Base-by-base conservation (phyloP, 768 basidiomycete species). In the Leccinellum rugosiceps region DNA sequence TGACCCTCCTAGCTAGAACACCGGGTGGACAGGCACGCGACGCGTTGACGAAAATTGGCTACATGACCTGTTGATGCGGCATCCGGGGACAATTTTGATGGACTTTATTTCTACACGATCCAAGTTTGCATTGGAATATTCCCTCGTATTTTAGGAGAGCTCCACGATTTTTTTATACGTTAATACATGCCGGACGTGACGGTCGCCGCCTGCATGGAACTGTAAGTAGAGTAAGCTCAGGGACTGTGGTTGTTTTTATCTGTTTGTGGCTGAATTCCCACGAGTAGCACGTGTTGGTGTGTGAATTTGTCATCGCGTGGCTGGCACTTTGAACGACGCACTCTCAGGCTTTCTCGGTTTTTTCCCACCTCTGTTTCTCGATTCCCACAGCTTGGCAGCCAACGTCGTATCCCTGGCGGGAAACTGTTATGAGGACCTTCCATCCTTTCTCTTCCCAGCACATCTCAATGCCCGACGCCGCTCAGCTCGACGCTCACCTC, bases 351-450 rank as follows among this genome's bases (percentile, higher is more conserved):
- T 60, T 62, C 54, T 64, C 59, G n/a, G 60, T 77, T 79, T 77
- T 60, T 78, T 78, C 77, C 78, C 77, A 78, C 76, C 73, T 74
- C 67, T 68, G 68, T 63, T 68, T 43, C 62, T 64, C 64, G 61
- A 70, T 79, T 79, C 78, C 77, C 77, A 79, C 77, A 79, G 75
- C 72, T 43, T 67, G 69, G 68, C 71, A 70, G 65, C 67, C 70
- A 70, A 71, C 69, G 50, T 68, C 64, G 65, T 64, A 72, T 72
- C 72, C 72, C 67, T 68, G 70, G 66, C 75, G 72, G 75, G 76
- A 72, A 76, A 74, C 63, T 68, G 69, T 73, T 68, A 76, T 76
- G 75, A 76, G 75, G 75, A 76, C 75, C 1, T 77, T 76, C 50
- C 76, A 76, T 66, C 72, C 75, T 63, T 74, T 75, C 70, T 72